Evolutionary conservation across 495 filamentous ascomycete species (phyloP), one percentile per base, ranked within the genome.

Genomic region (Penicillium dipodomyicola): DNA sequence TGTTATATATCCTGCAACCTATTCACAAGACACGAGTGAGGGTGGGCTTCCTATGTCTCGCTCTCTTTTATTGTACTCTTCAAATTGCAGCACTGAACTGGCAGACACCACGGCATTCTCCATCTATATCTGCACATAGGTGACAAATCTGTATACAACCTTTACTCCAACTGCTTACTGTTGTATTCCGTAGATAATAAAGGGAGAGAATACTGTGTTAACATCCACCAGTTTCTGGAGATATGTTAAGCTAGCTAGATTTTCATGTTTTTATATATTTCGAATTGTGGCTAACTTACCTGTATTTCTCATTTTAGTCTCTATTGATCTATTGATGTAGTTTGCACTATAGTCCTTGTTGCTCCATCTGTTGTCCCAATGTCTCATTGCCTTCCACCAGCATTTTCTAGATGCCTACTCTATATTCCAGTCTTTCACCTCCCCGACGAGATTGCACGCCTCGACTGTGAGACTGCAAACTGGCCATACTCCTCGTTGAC

Each of bases 401-500:
- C 14, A 37, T 17, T 7, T 33, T 9, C 35, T n/a, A 39, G 2
- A 5, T n/a, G 7, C 15, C 35, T 39, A 39, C 35, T 17, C 7
- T 3, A 7, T 9, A n/a, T 5, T n/a, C 14, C 35, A 39, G 5
- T n/a, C 15, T 39, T 39, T 17, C 35, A 39, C 15, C n/a, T 14
- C 11, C 40, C 20, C 41, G 9, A 17, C 27, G 4, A 48, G 20
- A 15, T 17, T 47, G 27, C 4, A 14, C 15, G 5, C 25, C 0
- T 20, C 32, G 10, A 4, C 9, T 10, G 12, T 7, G 8, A 29
- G n/a, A 14, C 45, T 48, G n/a, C 4, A n/a, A 17, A 14, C 5
- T 14, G 17, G n/a, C 48, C 74, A 72, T 70, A 19, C 69, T 75
- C 49, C 48, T 76, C 33, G 57, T 70, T 65, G 76, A 78, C 68